phyloP scores from a whole-genome alignment of 345 rosid genomes.

The Linum tenue region DNA sequence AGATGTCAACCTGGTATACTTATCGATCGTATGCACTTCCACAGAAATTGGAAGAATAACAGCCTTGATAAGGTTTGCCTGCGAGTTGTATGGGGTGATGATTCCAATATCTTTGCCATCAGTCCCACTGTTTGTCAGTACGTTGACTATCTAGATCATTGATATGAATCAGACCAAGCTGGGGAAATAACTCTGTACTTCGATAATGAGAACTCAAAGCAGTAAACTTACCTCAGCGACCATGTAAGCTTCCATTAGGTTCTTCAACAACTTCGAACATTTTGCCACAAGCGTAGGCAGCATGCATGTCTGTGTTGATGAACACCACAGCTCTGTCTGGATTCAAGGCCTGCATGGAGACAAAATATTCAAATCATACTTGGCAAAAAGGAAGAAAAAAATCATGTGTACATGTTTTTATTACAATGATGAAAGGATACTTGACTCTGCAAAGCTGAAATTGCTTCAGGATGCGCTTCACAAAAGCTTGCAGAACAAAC shows the following conservation, averaged over 20 bases:
- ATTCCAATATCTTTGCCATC: conserved; percentile 70
- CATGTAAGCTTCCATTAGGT: conserved; percentile 73
- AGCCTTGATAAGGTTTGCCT: conserved; percentile 58
- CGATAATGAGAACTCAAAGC: not conserved
- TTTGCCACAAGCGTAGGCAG: conserved; percentile 68
- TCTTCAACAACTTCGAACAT: conserved; percentile 58
- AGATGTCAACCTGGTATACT: too few species aligned
- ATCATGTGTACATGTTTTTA: too few species aligned
- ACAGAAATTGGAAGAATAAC: conserved; percentile 11
- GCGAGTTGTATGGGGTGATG: conserved; percentile 92
- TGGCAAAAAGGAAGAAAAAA: too few species aligned
- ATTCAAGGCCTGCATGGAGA: conserved; percentile 58
- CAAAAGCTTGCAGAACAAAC: conserved; percentile 93
- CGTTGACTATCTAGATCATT: conserved; percentile 45
- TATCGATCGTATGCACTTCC: too few species aligned
- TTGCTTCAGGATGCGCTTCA: conserved; percentile 97
- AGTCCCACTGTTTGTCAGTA: conserved; percentile 50
- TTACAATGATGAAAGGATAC: conserved; percentile 24
- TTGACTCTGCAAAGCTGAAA: conserved; percentile 93
- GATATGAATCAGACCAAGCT: not conserved
- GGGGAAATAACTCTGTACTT: not conserved
- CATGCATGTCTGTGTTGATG: conserved; percentile 57
- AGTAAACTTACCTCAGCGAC: conserved; percentile 54
- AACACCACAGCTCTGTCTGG: conserved; percentile 61
- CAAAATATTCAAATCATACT: conserved; percentile 7